These are phyloP conservation scores for Verbena officinalis DNA, from an alignment of 257 asterid genomes.

Conservation along the genomic window DNA sequence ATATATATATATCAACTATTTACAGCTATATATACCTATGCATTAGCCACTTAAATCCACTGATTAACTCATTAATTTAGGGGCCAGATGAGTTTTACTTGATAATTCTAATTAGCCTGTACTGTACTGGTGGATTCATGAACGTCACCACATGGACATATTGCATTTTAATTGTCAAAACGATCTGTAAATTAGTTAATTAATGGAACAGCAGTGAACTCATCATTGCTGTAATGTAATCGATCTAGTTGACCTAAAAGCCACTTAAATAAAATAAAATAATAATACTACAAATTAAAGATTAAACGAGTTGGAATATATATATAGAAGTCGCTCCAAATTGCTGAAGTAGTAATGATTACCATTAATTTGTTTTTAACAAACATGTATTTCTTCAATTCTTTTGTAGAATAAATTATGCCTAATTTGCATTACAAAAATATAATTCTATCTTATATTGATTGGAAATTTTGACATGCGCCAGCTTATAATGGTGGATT, in stretches of 20 bases:
- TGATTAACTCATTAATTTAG: conserved; percentile 21
- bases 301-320: neutral
- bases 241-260: conserved; percentile 40
- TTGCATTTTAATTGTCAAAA: conserved; percentile 25
- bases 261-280: neutral
- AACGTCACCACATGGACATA: conserved; percentile 42
- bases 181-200: conserved; percentile 25
- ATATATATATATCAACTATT: conserved; percentile 9
- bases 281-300: neutral
- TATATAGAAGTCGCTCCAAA: neutral
- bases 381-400: too few species aligned
- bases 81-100: conserved; percentile 27
- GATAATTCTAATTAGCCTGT: conserved; percentile 23
- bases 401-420: too few species aligned
- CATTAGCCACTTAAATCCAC: conserved; percentile 15
- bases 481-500: too few species aligned
- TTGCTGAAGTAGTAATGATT: neutral
- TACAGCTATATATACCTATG: conserved; percentile 31
- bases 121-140: conserved; percentile 29
- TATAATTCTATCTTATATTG: too few species aligned
- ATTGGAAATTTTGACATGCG: too few species aligned
- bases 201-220: neutral
- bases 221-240: conserved; percentile 9
- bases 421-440: too few species aligned
- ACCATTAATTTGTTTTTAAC: too few species aligned